Evolutionary conservation across 2,329 filamentous ascomycete genomes (phyloP), one percentile per base, ranked within the genome.

Genomic region (Alternaria arbusti): DNA sequence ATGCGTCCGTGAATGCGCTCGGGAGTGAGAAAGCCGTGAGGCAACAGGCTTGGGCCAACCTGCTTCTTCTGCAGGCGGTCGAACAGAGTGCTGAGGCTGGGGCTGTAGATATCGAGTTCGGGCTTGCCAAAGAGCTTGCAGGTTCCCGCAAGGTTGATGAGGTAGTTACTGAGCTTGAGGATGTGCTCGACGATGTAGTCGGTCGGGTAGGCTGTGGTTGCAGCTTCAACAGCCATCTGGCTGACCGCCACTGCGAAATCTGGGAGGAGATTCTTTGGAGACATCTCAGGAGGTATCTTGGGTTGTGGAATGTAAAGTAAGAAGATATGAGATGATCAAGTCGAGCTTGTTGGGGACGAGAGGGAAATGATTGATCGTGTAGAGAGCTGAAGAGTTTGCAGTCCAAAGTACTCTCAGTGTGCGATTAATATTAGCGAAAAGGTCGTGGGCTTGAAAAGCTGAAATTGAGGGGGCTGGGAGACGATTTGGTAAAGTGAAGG

Each of bases 11-110:
- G 54, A 52, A 65, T 50, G 36, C 63, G 66, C 10, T 52, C 17
- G 4, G 15, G 43, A 17, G 63, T 61, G 57, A 66, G 68, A 56
- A 67, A 62, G 44, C 66, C 58, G 9, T 59, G 17, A 12, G 66
- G 65, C 4, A 71, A 62, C 5, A 62, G 59, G 43, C 64, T 70
- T 5, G 71, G 74, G 8, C 46, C 49, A 30, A 66, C 54, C 8
- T 69, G 59, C 68, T 80, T 59, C 59, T 72, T 22, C 70, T 82
- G 17, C 72, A 85, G 72, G 51, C 76, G 69, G 54, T 73, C 20
- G 66, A 81, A 40, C 7, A 76, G 60, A 17, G 71, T 68, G 45
- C 69, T 57, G 20, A 80, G 61, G 43, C 70, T 64, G 59, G 80
- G 59, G 74, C 78, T 74, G 61, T 68, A 73, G 4, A 67, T 68